These are phyloP conservation scores for Xylariaceae sp. DNA, from an alignment of 2,329 filamentous ascomycete species.

Conservation along the genomic window DNA sequence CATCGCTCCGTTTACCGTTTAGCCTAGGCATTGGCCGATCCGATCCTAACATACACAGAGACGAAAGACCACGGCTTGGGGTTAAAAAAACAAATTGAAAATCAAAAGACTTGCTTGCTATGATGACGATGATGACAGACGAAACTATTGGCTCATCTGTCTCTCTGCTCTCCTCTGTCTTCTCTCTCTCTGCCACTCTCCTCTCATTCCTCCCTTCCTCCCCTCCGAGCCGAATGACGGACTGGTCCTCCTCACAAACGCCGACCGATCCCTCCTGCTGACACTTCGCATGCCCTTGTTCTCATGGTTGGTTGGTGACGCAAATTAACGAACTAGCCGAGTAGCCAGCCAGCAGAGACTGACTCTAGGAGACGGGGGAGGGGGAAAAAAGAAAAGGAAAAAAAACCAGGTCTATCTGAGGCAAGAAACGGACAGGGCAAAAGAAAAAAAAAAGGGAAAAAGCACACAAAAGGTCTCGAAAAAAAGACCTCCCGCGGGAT, in stretches of 20 bases:
- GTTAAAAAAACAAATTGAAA: too few relatives aligned
- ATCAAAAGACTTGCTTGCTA: not conserved
- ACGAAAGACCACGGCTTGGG: too few relatives aligned
- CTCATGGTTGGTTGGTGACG: not conserved
- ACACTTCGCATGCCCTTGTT: too few relatives aligned
- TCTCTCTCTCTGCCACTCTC: too few relatives aligned
- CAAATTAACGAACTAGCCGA: not conserved
- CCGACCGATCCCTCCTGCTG: not conserved
- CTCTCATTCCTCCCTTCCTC: not conserved
- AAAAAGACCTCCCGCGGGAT: not conserved
- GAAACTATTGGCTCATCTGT: not conserved
- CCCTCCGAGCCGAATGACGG: not conserved
- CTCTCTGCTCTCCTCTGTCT: not conserved
- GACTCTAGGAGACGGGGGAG: not conserved
- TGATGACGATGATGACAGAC: not conserved
- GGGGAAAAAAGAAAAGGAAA: not conserved
- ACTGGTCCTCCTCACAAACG: not conserved
- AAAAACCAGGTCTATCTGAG: conserved; percentile 1
- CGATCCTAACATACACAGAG: too few relatives aligned
- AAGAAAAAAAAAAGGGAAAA: conserved; percentile 18
- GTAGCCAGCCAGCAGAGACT: not conserved
- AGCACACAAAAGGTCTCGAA: conserved; percentile 7
- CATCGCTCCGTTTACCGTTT: too few relatives aligned
- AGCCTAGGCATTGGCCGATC: too few relatives aligned
- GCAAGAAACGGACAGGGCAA: not conserved